Base-by-base conservation (phyloP, 1,284 basidiomycete genomes). In the Sporisorium reilianum region DNA sequence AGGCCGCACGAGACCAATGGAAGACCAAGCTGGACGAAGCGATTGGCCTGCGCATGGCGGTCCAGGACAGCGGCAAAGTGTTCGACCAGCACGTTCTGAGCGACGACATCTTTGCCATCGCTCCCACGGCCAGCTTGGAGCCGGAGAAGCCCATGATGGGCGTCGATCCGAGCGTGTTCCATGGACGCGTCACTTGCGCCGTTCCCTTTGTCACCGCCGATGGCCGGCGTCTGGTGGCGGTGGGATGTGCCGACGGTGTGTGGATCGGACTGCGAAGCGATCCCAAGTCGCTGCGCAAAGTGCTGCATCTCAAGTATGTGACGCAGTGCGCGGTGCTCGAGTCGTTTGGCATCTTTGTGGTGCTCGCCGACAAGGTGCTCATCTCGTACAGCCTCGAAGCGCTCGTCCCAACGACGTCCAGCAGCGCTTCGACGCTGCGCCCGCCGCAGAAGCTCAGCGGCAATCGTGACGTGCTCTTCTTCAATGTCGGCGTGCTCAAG, bases 231-330 rank as follows among this genome's bases (percentile, higher is more conserved):
- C 88, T 98, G 18, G 91, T 97, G 20, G 94, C 95, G 0, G 91
- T 97, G 75, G 95, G 95, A 22, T 97, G 95, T 85, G 91, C 93
- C 0, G 94, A 97, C 80, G 96, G 96, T 38, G 93, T 98, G 2
- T 98, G 94, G 93, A 96, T 98, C 73, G 96, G 95, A 0, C 91
- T 97, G 85, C 89, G 93, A 32, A 91, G 93, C 78, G 92, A 96
- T 82, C 91, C 94, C 0, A 87, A 88, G 83, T 95, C 94, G 6
- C 89, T 97, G 85, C 90, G 93, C 34, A 92, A 94, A 62, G 94
- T 97, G 22, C 86, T 97, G 14, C 93, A 95, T 81, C 87, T 97
- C 42, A 93, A 93, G 85, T 89, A 90, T 85, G 95, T 98, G 30
- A 94, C 93, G 6, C 94, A 97, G 81, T 93, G 93, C 83, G 94